Evolutionary conservation across 257 asterid species (phyloP).

Genomic region (Nicotiana knightiana): DNA sequence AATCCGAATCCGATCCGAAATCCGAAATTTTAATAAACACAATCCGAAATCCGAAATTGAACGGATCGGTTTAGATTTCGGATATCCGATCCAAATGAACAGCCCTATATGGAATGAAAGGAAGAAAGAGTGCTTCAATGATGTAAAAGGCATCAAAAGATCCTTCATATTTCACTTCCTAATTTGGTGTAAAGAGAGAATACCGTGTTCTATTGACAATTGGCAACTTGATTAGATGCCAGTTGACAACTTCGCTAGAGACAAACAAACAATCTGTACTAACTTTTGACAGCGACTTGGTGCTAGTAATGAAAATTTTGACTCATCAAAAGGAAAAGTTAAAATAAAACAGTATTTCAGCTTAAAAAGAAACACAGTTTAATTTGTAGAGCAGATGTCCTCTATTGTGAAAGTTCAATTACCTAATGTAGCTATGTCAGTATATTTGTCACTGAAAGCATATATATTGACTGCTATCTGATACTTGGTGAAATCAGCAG

Average conservation of each 20-base stretch:
- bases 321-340: not conserved
- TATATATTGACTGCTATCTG: conserved; percentile 91
- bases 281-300: not conserved
- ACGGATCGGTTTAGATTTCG: too few relatives aligned
- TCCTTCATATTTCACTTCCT: not conserved
- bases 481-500: conserved; percentile 96
- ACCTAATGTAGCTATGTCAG: conserved; percentile 94
- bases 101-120: not conserved
- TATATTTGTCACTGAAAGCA: conserved; percentile 89
- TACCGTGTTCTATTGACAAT: not conserved
- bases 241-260: not conserved
- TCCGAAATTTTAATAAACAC: too few relatives aligned
- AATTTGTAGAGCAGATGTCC: not conserved
- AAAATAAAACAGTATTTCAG: not conserved
- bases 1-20: too few relatives aligned
- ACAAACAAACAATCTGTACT: not conserved
- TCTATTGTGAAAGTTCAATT: not conserved
- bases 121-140: conserved; percentile 4
- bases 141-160: conserved; percentile 6
- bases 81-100: too few relatives aligned
- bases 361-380: not conserved
- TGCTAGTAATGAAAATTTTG: not conserved
- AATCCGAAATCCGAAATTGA: too few relatives aligned
- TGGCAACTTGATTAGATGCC: not conserved
- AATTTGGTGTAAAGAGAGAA: not conserved